phyloP scores from a whole-genome alignment of 2,329 filamentous ascomycete species.

The Penicillium expansum region DNA sequence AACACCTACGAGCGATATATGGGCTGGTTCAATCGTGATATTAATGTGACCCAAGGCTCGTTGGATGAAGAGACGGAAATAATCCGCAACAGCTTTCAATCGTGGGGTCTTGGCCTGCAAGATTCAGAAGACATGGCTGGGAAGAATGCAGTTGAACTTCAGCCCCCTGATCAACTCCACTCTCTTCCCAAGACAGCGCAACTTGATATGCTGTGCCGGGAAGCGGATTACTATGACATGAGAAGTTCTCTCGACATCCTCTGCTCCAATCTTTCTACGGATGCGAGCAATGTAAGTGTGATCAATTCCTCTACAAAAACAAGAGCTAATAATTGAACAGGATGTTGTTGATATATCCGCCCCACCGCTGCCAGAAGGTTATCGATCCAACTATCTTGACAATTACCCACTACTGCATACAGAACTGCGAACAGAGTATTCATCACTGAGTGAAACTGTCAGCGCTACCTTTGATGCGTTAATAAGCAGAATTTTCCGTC shows the following conservation, averaged over 20 bases:
- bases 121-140: slow-evolving; percentile 51
- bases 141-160: slow-evolving; percentile 40
- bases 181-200: slow-evolving; percentile 20
- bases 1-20: slow-evolving; percentile 75
- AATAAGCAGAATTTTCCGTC: slow-evolving; percentile 26
- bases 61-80: slow-evolving; percentile 60
- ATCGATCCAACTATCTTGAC: slow-evolving; percentile 55
- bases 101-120: slow-evolving; percentile 64
- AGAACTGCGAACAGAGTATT: slow-evolving; percentile 48
- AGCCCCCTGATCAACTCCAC: slow-evolving; percentile 1
- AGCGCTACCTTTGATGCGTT: slow-evolving; percentile 33
- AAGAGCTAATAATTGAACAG: slow-evolving; percentile 32
- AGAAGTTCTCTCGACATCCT: slow-evolving; percentile 40
- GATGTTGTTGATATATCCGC: slow-evolving; percentile 61
- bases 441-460: slow-evolving; percentile 36
- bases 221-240: slow-evolving; percentile 34
- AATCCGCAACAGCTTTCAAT: slow-evolving; percentile 62
- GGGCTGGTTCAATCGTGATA: slow-evolving; percentile 69
- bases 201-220: slow-evolving; percentile 30
- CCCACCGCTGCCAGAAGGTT: slow-evolving; percentile 56
- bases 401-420: slow-evolving; percentile 55
- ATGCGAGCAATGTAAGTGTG: slow-evolving; percentile 29
- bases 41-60: slow-evolving; percentile 39
- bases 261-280: slow-evolving; percentile 26
- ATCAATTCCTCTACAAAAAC: background rate